A percentile compares a stretch with the other conserved stretches of the same genome.
phyloP scores from a whole-genome alignment of 257 asterid species.

The Jaltomata sinuosa region DNA sequence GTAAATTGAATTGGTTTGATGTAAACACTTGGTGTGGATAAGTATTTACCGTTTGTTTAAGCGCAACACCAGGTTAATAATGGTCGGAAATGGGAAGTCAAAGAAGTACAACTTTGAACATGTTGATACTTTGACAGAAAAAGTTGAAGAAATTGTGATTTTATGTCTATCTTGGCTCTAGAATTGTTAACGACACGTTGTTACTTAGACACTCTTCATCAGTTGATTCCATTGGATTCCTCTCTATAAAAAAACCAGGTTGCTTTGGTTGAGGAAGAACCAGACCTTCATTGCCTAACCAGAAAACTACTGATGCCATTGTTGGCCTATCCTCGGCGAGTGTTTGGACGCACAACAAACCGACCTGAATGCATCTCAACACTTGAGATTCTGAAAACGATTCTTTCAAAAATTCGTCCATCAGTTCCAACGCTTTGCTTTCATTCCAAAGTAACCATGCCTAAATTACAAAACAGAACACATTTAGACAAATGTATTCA shows the following conservation, averaged over 20 bases:
- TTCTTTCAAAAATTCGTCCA: constrained; percentile 13
- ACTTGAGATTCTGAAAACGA: constrained; percentile 4
- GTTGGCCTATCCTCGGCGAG: constrained; percentile 19
- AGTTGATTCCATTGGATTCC: background rate
- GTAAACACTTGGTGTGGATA: no score
- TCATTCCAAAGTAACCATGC: constrained; percentile 22
- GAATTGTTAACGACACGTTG: background rate
- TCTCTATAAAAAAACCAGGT: no score
- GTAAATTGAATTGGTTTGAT: no score
- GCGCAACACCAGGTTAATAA: no score
- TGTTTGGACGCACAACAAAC: constrained; percentile 15
- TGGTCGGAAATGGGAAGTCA: no score
- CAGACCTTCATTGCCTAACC: constrained; percentile 22
- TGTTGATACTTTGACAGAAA: no score
- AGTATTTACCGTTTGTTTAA: no score
- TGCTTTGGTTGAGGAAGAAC: no score
- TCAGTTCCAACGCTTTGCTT: background rate
- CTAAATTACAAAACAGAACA: background rate
- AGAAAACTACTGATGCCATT: constrained; percentile 11
- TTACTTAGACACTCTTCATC: background rate
- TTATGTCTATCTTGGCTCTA: background rate
- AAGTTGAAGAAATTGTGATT: background rate
- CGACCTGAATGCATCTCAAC: constrained; percentile 10
- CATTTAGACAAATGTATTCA: background rate
- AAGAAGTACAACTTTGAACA: no score